Evolutionary conservation across 768 basidiomycete genomes (phyloP).

Genomic region (Exidia glandulosa): DNA sequence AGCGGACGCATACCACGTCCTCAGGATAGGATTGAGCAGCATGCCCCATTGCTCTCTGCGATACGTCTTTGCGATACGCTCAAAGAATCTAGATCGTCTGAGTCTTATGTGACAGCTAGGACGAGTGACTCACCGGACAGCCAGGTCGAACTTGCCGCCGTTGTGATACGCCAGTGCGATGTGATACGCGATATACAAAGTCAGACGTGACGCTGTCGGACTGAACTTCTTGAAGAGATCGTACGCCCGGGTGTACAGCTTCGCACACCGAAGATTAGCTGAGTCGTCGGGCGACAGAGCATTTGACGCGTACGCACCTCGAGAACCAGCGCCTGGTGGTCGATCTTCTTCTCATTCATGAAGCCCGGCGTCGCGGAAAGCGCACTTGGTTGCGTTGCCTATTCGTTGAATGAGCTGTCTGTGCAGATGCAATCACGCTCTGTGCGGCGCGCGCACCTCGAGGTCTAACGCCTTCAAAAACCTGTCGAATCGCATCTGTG

Average conservation of each 20-base stretch:
- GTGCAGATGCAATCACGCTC: slow-evolving; percentile 3
- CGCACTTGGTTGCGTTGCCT: slow-evolving; percentile 23
- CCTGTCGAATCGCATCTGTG: slow-evolving; percentile 59
- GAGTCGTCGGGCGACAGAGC: not conserved
- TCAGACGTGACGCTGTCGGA: slow-evolving; percentile 40
- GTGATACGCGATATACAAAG: slow-evolving; percentile 81
- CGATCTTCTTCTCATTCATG: slow-evolving; percentile 84
- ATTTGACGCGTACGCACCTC: slow-evolving; percentile 44
- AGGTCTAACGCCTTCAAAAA: slow-evolving; percentile 48
- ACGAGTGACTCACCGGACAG: slow-evolving; percentile 51
- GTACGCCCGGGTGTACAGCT: slow-evolving; percentile 93
- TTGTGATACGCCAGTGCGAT: slow-evolving; percentile 82
- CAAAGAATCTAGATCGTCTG: slow-evolving; percentile 59
- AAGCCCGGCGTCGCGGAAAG: slow-evolving; percentile 53
- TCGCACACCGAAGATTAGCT: not conserved
- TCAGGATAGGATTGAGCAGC: slow-evolving; percentile 63
- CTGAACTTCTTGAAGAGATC: slow-evolving; percentile 79
- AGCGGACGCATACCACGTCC: slow-evolving; percentile 75
- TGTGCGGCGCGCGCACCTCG: not conserved
- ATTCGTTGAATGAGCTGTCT: too few relatives aligned
- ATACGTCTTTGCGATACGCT: slow-evolving; percentile 83
- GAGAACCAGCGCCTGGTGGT: slow-evolving; percentile 70
- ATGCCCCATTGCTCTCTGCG: slow-evolving; percentile 72
- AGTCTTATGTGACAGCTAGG: not conserved
- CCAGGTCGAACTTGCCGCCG: slow-evolving; percentile 76